Evolutionary conservation across 805 yeast genomes (phyloP).

Genomic region (Blastobotrys robertii): DNA sequence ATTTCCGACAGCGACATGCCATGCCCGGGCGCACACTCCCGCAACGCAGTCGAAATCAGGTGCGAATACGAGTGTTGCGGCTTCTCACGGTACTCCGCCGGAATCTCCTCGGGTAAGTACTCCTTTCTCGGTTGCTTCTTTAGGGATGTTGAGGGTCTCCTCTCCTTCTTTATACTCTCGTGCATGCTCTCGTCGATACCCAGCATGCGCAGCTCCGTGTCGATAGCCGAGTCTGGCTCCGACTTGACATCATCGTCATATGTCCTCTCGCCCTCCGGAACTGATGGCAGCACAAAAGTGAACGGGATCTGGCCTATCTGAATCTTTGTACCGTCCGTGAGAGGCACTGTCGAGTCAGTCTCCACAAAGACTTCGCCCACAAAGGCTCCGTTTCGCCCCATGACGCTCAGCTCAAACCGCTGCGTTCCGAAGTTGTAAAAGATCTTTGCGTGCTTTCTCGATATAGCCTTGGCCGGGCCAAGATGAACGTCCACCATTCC

Average conservation of each 20-base stretch:
- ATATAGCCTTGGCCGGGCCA: conserved; percentile 86
- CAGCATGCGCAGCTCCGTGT: neutral
- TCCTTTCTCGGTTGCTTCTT: conserved; percentile 44
- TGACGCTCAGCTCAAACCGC: conserved; percentile 79
- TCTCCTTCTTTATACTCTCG: neutral
- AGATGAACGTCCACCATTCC: conserved; percentile 70
- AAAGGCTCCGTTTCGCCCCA: conserved; percentile 96
- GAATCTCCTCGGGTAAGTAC: conserved; percentile 76
- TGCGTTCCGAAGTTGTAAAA: conserved; percentile 96
- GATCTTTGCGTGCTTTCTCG: conserved; percentile 89
- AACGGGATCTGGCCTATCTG: conserved; percentile 92
- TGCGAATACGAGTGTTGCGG: conserved; percentile 77
- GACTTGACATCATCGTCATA: conserved; percentile 1
- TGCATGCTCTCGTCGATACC: neutral
- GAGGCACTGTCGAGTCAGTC: conserved; percentile 83
- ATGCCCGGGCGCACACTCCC: conserved; percentile 51
- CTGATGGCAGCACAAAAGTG: conserved; percentile 73
- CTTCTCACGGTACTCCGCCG: conserved; percentile 74
- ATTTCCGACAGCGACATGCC: conserved; percentile 83
- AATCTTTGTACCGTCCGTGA: conserved; percentile 59
- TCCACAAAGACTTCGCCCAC: conserved; percentile 87
- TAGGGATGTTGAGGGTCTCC: conserved; percentile 10
- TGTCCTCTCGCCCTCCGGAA: conserved; percentile 14
- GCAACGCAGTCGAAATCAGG: conserved; percentile 68
- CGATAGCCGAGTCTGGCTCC: neutral